Percentiles rank a stretch among this genome's conserved stretches.
Conservation (phyloP, 306 rosid species). For the Pyrus betulifolia region DNA sequence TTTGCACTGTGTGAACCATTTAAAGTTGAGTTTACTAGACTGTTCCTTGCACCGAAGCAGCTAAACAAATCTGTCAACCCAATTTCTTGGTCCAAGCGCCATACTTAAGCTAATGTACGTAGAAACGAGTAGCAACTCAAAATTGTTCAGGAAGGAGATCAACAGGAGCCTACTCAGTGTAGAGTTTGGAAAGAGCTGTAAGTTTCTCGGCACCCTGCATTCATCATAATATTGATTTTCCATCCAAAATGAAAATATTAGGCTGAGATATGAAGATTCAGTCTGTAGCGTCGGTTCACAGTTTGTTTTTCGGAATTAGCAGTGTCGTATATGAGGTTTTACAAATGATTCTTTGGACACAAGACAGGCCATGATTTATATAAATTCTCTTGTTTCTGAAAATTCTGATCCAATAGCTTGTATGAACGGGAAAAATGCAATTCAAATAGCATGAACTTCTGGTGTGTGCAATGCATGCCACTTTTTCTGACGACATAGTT, state of each 20-base stretch:
- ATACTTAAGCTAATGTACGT: not conserved
- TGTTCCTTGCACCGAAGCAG: not conserved
- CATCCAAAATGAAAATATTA: not conserved
- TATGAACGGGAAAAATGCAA: not conserved
- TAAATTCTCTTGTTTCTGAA: constrained; percentile 2
- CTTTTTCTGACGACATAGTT: not conserved
- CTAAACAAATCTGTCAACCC: not conserved
- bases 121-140: not conserved
- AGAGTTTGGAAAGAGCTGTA: constrained; percentile 8
- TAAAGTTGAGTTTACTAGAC: constrained; percentile 9
- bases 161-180: not conserved
- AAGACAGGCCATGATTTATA: not conserved
- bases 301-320: not conserved
- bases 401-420: not conserved
- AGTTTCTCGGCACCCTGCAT: constrained; percentile 2
- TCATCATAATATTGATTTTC: not conserved
- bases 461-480: no score
- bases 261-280: not conserved
- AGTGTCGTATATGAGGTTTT: not conserved
- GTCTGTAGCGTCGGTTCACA: not conserved
- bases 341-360: not conserved
- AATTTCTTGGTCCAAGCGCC: not conserved
- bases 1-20: constrained; percentile 62
- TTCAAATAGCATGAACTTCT: not conserved
- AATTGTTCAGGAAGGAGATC: not conserved